Percentiles rank a stretch among this genome's conserved stretches.
Conservation (phyloP, 768 basidiomycete species). For the Goffeauzyma gilvescens region DNA sequence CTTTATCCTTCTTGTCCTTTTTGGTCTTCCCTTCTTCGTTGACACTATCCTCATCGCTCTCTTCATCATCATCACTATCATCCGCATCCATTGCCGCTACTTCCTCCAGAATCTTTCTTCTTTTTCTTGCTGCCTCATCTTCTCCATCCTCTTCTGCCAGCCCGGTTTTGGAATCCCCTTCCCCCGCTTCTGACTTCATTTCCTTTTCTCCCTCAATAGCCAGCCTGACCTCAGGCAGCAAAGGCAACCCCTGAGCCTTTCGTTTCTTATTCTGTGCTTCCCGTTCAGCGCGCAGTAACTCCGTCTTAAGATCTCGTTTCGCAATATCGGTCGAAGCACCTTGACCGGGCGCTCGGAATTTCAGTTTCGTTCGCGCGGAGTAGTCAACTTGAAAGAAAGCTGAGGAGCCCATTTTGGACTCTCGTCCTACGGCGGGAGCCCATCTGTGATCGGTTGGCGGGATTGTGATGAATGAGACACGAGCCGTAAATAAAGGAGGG, state of each 20-base stretch:
- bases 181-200: too few species aligned
- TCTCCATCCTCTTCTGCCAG: conserved; percentile 5
- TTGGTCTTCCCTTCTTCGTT: conserved; percentile 29
- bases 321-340: conserved; percentile 58
- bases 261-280: conserved; percentile 76
- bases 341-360: conserved; percentile 92
- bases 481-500: neutral
- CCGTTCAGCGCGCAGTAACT: conserved; percentile 67
- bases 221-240: conserved; percentile 20
- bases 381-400: conserved; percentile 86
- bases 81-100: conserved; percentile 76
- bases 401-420: conserved; percentile 76
- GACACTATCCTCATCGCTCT: conserved; percentile 23
- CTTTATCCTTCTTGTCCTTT: conserved; percentile 32
- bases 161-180: conserved; percentile 24
- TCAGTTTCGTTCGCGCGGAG: conserved; percentile 90
- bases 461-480: neutral
- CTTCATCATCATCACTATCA: conserved; percentile 55
- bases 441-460: conserved; percentile 46
- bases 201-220: conserved; percentile 16
- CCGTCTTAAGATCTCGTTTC: conserved; percentile 59
- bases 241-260: conserved; percentile 58
- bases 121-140: conserved; percentile 10
- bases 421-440: conserved; percentile 86
- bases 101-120: conserved; percentile 64